Base-by-base conservation (phyloP, 768 basidiomycete species). In the Symmetrospora coprosmae region DNA sequence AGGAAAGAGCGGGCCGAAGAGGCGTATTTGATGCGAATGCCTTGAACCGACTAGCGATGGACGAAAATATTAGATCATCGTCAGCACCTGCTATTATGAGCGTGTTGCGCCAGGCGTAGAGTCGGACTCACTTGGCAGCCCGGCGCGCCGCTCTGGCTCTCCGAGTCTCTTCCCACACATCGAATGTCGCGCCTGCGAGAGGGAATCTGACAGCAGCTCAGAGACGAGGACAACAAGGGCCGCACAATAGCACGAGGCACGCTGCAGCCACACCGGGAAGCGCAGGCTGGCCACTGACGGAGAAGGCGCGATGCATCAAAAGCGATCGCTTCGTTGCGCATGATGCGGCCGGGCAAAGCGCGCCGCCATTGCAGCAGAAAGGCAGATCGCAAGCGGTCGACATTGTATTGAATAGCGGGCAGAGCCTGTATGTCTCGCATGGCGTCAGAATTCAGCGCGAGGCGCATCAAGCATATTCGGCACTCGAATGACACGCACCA, bases 331-430 rank as follows among this genome's bases (percentile, higher is more conserved):
- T 46, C 8, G 35, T 62, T 62, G 17, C 14, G 31, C 21, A 9
- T 40, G 1, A 23, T 28, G 16, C 27, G 43, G 25, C 43, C 51
- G 11, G 61, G 61, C 28, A 55, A n/a, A 7, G 23, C 34, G 14
- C 19, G n/a, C n/a, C 41, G 50, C 61, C 61, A 62, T 16, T 33
- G 50, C 11, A 13, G 4, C 9, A 62, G 34, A 21, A 38, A 40
- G 7, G 35, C 17, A 17, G 23, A 33, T 4, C 38, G 52, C 7
- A 33, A 19, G 21, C 50, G 2, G 25, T 55, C 53, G 3, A 9
- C 21, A 30, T 40, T 38, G 39, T 45, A 62, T 16, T 48, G 53
- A 2, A 62, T 60, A 8, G 61, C 61, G 28, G 61, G 61, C 16
- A 62, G 30, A 23, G 38, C 55, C 61, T 62, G 50, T 27, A 14